These are phyloP conservation scores for Vigna trinervia DNA, from an alignment of 306 rosid species.

Conservation along the genomic window DNA sequence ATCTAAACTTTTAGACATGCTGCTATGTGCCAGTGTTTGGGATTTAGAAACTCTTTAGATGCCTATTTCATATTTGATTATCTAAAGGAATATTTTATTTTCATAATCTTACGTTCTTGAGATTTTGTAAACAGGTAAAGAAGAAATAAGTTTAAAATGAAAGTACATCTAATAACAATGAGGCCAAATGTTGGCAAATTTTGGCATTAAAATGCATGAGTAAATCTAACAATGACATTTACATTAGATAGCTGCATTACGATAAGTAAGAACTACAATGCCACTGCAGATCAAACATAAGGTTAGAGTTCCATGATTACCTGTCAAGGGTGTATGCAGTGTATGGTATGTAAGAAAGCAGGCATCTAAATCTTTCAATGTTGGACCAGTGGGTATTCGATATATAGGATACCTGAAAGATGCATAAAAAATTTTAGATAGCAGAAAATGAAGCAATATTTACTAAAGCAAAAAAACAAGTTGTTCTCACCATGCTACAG, in stretches of 20 bases:
- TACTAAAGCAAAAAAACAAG: constrained; percentile 28
- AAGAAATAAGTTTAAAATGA: background rate
- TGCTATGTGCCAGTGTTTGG: background rate
- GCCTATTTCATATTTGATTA: background rate
- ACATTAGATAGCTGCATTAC: background rate
- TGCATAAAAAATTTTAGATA: constrained; percentile 43
- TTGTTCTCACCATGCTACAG: constrained; percentile 82
- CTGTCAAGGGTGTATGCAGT: constrained; percentile 77
- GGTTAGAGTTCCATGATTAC: constrained; percentile 51
- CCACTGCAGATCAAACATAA: constrained; percentile 27
- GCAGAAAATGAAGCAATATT: constrained; percentile 28
- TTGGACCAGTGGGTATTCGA: constrained; percentile 89
- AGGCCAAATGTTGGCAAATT: background rate
- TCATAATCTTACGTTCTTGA: constrained; percentile 5
- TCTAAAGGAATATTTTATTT: background rate
- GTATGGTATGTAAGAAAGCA: constrained; percentile 90
- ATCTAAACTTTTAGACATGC: background rate
- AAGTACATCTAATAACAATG: background rate
- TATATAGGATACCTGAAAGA: constrained; percentile 90
- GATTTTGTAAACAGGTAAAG: background rate
- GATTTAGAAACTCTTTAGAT: background rate
- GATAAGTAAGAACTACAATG: constrained; percentile 26
- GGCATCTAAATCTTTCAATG: constrained; percentile 88
- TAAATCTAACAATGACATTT: constrained; percentile 13
- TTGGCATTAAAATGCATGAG: background rate